Evolutionary conservation across 2,329 filamentous ascomycete genomes (phyloP), one percentile per base, ranked within the genome.

Genomic region (Fusarium liriodendri): DNA sequence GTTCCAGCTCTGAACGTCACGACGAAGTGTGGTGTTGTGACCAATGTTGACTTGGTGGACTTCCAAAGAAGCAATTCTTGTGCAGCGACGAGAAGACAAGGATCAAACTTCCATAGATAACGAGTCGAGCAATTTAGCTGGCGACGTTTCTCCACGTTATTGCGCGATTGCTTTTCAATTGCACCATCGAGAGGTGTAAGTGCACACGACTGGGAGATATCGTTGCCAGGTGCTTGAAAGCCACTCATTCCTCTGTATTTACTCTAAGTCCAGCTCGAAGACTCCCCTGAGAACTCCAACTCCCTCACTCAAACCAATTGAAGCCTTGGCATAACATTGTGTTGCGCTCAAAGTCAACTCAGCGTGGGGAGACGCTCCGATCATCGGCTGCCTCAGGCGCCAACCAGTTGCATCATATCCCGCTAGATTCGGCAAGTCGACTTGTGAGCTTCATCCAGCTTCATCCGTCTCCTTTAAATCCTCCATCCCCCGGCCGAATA

Each of bases 311-410:
- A 14, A 47, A 27, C 6, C 58, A 47, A 61, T 61, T 61, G 58
- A 35, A 10, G 20, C 14, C 29, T 54, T 54, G 50, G 11, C 50
- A 52, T 29, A 29, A 14, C 18, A 33, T 32, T 32, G 37, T 33
- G 27, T 7, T 35, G 35, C 14, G n/a, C 35, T 38, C 20, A 57
- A 62, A 66, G 60, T 64, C 54, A 58, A 25, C 7, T n/a, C 27
- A 20, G 11, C 50, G 66, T 64, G 69, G 64, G 57, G 66, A 63
- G 35, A 33, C 37, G 45, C 61, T 77, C 74, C 74, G 73, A 77
- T 76, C 62, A 55, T 75, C 66, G 73, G 77, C 75, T 78, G 77
- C 77, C 77, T 78, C 66, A 78, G 77, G 77, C 77, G 67, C 50
- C 76, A 77, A 78, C 62, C 61, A 60, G 67, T 78, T 78, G 77